Evolutionary conservation across 352 stramenopile species (phyloP).

Genomic region (Pilasporangium apinafurcum): DNA sequence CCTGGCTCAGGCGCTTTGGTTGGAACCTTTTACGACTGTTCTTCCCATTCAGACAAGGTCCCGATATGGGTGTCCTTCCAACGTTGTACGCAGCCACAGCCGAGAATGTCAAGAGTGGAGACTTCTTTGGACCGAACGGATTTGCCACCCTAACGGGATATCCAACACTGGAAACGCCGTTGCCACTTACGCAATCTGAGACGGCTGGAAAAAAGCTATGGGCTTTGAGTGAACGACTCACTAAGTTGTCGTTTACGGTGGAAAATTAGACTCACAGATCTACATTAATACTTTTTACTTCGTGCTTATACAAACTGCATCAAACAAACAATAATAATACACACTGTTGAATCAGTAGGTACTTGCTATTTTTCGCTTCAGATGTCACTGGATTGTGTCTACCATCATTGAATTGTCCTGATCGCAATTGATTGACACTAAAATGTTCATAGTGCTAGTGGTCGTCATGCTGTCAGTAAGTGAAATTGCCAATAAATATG

Average conservation of each 20-base stretch:
- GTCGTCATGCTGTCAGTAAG: too few species aligned
- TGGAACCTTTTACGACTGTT: slow-evolving; percentile 16
- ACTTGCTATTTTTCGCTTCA: too few species aligned
- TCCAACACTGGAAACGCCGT: slow-evolving; percentile 4
- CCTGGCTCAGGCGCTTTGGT: slow-evolving; percentile 2
- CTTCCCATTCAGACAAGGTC: slow-evolving; percentile 16
- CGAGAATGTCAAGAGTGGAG: slow-evolving; percentile 8
- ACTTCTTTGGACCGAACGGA: slow-evolving; percentile 21
- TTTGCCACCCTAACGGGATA: slow-evolving; percentile 12
- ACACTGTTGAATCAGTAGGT: too few species aligned
- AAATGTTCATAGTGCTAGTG: too few species aligned
- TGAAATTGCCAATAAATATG: too few species aligned
- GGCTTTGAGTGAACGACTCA: slow-evolving; percentile 8
- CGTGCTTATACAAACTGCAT: too few species aligned
- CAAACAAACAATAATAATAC: too few species aligned
- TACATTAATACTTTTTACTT: too few species aligned
- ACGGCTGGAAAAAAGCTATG: slow-evolving; percentile 6
- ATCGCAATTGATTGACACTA: too few species aligned
- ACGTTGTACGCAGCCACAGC: slow-evolving; percentile 32
- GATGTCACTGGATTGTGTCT: too few species aligned
- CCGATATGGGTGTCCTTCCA: slow-evolving; percentile 26
- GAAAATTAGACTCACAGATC: too few species aligned
- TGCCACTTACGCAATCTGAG: not conserved
- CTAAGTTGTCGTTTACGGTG: slow-evolving; percentile 4
- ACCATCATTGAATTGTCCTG: too few species aligned